phyloP scores from a whole-genome alignment of 176 grass and related monocot genomes.

The Cocos nucifera region DNA sequence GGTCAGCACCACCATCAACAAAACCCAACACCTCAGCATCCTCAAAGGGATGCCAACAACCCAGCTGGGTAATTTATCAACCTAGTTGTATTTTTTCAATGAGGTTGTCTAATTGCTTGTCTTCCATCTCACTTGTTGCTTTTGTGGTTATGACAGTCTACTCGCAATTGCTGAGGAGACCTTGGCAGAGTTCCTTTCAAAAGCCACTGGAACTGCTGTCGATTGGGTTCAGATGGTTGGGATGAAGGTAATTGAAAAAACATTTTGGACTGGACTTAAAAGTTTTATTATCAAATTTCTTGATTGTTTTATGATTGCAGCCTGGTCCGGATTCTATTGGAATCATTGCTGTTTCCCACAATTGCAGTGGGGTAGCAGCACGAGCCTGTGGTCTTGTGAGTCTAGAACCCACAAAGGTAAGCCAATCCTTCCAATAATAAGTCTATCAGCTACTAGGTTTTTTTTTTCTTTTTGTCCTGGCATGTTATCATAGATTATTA shows the following conservation, averaged over 20 bases:
- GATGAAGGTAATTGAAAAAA: conserved; percentile 62
- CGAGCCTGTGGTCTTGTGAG: conserved; percentile 98
- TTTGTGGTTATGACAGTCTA: conserved; percentile 40
- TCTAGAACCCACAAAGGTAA: conserved; percentile 97
- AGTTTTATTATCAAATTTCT: no score
- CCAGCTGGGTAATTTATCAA: conserved; percentile 62
- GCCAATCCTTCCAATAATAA: neutral
- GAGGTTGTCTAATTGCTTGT: no score
- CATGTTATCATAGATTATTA: neutral
- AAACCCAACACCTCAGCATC: conserved; percentile 60
- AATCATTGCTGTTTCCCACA: conserved; percentile 99
- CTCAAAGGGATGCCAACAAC: conserved; percentile 77
- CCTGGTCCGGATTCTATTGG: conserved; percentile 99
- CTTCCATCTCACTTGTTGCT: neutral
- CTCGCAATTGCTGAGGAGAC: conserved; percentile 97
- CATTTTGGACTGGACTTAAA: no score
- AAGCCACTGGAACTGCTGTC: conserved; percentile 92
- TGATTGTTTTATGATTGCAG: conserved; percentile 26
- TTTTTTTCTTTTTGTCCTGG: neutral
- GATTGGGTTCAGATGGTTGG: conserved; percentile 99
- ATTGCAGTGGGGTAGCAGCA: conserved; percentile 93
- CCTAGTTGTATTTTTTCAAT: no score
- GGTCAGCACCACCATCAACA: conserved; percentile 83
- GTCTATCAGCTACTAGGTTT: neutral
- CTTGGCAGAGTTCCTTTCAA: conserved; percentile 96